Conservation (phyloP, 768 basidiomycete species). For the Tylopilus balloui region DNA sequence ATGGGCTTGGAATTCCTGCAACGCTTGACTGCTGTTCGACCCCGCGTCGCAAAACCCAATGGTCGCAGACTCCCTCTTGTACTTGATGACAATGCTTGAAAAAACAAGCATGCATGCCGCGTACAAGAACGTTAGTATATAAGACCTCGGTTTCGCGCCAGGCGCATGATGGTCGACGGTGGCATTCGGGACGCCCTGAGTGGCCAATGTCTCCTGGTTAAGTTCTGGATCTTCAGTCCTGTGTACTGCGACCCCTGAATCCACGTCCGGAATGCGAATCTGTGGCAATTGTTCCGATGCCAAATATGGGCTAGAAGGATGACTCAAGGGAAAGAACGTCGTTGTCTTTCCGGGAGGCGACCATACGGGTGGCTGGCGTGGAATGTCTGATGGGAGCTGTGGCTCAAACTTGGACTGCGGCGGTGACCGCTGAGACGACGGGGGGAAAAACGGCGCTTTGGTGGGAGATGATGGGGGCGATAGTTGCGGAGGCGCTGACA, state of each 20-base stretch:
- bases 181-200: conserved; percentile 38
- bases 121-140: conserved; percentile 42
- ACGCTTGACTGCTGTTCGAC: conserved; percentile 50
- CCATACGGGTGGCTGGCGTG: conserved; percentile 28
- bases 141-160: conserved; percentile 19
- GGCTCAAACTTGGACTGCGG: conserved; percentile 57
- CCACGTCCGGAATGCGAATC: conserved; percentile 2
- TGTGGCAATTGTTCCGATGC: conserved; percentile 10
- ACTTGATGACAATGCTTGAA: conserved; percentile 39
- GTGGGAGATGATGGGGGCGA: conserved; percentile 42
- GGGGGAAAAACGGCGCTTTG: conserved; percentile 23
- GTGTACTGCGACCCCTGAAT: not conserved
- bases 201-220: conserved; percentile 31
- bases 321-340: conserved; percentile 13
- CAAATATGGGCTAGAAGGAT: conserved; percentile 18
- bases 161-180: conserved; percentile 15
- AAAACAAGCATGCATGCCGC: conserved; percentile 34
- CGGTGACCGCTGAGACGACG: conserved; percentile 36
- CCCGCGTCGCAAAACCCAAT: conserved; percentile 78
- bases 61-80: conserved; percentile 61
- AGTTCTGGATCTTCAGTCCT: conserved; percentile 13
- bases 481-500: conserved; percentile 63
- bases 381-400: conserved; percentile 38
- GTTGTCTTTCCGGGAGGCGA: conserved; percentile 13
- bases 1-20: conserved; percentile 46